Base-by-base conservation (phyloP, 352 stramenopile species). In the Pythium dissotocum region DNA sequence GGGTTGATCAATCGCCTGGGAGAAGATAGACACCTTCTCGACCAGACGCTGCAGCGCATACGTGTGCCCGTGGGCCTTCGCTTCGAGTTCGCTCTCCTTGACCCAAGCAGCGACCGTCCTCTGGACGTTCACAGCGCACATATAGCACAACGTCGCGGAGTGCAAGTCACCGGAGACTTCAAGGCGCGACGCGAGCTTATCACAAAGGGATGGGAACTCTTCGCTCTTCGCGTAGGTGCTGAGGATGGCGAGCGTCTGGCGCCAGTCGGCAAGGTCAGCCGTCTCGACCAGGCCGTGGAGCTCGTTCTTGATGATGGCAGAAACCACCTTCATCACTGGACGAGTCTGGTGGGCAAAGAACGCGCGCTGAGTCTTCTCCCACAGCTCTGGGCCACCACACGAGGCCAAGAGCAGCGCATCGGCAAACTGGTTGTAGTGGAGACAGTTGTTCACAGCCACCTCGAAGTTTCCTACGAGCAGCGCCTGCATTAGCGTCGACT, bases 381-480 rank as follows among this genome's bases (percentile, higher is more conserved):
- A 99, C 6, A 99, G 86, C 36, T 99, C 96, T 8, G 85, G 83
- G 8, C 97, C 97, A 40, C 97, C 97, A 63, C 92, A 97, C 21
- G 88, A 95, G 32, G 89, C 85, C 24, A 99, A 75, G 21, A 99
- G 60, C 46, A 99, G 76, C 2, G 97, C 97, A 75, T 99, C 97
- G 0, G 97, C 95, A 66, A 98, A 89, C 70, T 99, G 96, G 44
- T 97, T 96, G 69, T 98, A 97, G 42, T 88, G 83, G 63, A 99
- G 89, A 63, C 97, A 99, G 75, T 87, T 97, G 75, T 99, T 97
- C 12, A 99, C 97, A 0, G 98, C 98, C 6, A 98, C 93, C 68
- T 98, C 95, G 70, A 99, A 99, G 79, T 99, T 98, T 42, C 98
- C 98, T 6, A 99, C 96, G 8, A 99, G 76, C 24, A 99, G 77